phyloP scores from a whole-genome alignment of 139 green algal genomes.

The Volvox reticuliferus region DNA sequence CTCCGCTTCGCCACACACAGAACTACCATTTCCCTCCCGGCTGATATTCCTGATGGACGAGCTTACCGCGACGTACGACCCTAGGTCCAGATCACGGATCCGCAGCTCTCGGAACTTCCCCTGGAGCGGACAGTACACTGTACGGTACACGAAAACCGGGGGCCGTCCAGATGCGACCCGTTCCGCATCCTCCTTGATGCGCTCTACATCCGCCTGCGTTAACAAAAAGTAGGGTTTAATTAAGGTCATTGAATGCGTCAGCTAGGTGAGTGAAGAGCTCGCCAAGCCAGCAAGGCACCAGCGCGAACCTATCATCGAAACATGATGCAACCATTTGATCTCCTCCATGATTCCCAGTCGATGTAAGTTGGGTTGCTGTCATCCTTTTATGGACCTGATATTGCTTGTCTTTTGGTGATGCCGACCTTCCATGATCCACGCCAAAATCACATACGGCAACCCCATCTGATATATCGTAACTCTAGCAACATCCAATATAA shows the following conservation, averaged over 20 bases:
- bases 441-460: no score
- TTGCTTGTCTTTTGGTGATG: no score
- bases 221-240: background rate
- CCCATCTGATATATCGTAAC: no score
- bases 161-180: slow-evolving; percentile 51
- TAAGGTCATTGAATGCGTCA: background rate
- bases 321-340: background rate
- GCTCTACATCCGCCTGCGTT: slow-evolving; percentile 19
- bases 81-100: slow-evolving; percentile 68
- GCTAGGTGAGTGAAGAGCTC: no score
- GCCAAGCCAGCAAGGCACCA: background rate
- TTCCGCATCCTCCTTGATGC: slow-evolving; percentile 54
- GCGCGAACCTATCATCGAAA: background rate
- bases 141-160: slow-evolving; percentile 80
- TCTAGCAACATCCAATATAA: no score
- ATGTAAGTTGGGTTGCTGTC: no score
- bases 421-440: no score
- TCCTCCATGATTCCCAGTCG: background rate
- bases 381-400: no score
- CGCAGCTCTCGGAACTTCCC: slow-evolving; percentile 90
- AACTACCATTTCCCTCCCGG: no score
- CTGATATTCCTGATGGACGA: no score
- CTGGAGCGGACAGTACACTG: slow-evolving; percentile 84
- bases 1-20: no score
- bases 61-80: slow-evolving; percentile 59